Percentiles rank a stretch among this genome's conserved stretches.
These are phyloP conservation scores for Diospyros lotus DNA, from an alignment of 148 eudicot genomes.

Conservation along the genomic window DNA sequence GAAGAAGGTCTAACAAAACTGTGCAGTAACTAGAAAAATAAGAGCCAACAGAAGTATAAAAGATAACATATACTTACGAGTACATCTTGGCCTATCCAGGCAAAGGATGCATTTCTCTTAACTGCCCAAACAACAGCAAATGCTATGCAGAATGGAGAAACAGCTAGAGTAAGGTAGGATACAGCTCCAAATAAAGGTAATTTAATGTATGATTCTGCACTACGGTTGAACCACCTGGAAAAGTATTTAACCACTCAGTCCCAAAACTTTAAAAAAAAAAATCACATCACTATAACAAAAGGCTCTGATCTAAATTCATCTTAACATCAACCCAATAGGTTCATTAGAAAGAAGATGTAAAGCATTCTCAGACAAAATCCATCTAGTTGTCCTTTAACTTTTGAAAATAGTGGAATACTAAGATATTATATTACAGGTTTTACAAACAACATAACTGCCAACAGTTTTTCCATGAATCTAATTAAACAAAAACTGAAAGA, in stretches of 20 bases:
- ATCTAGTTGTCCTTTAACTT: not conserved
- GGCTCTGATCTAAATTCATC: not conserved
- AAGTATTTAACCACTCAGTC: not conserved
- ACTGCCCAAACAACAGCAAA: constrained; percentile 77
- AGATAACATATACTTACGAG: constrained; percentile 49
- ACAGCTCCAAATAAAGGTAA: constrained; percentile 73
- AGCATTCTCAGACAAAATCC: not conserved
- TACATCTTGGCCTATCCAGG: constrained; percentile 93
- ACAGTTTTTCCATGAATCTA: not conserved
- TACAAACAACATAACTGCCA: not conserved
- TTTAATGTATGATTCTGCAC: constrained; percentile 56
- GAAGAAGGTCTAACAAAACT: not conserved
- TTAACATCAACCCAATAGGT: not conserved
- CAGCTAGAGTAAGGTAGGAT: constrained; percentile 71
- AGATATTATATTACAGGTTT: not conserved
- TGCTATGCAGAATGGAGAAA: constrained; percentile 76
- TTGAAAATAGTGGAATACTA: not conserved
- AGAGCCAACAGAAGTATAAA: not conserved
- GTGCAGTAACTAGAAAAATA: not conserved
- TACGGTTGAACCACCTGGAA: constrained; percentile 58
- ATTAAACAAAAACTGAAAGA: not conserved
- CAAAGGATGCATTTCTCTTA: constrained; percentile 45
- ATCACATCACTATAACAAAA: not conserved
- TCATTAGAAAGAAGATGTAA: not conserved
- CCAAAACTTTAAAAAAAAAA: not conserved